phyloP scores from a whole-genome alignment of 2,329 filamentous ascomycete species.

The Pseudopithomyces chartarum region DNA sequence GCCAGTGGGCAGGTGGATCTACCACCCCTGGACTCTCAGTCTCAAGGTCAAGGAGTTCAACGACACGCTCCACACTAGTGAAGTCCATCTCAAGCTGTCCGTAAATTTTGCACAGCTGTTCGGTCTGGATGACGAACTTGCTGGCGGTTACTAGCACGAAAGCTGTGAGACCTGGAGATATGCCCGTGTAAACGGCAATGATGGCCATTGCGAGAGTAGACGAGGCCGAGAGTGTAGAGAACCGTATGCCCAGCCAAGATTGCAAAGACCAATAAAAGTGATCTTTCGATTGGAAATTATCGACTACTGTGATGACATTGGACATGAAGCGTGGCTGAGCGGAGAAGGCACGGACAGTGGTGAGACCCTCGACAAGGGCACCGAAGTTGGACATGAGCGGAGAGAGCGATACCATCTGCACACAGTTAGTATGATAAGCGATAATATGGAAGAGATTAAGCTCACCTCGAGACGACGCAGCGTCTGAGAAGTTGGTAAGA shows the following conservation, averaged over 20 bases:
- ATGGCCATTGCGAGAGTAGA: slow-evolving; percentile 76
- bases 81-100: slow-evolving; percentile 91
- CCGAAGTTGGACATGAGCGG: slow-evolving; percentile 93
- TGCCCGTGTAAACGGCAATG: slow-evolving; percentile 74
- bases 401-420: slow-evolving; percentile 77
- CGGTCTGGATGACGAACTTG: slow-evolving; percentile 70
- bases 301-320: slow-evolving; percentile 78
- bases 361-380: slow-evolving; percentile 81
- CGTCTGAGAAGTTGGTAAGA: slow-evolving; percentile 82
- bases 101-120: slow-evolving; percentile 77
- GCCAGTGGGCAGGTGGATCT: slow-evolving; percentile 77
- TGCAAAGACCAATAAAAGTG: slow-evolving; percentile 93
- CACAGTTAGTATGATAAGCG: slow-evolving; percentile 11
- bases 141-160: slow-evolving; percentile 79
- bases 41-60: slow-evolving; percentile 79
- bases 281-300: slow-evolving; percentile 91
- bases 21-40: slow-evolving; percentile 72
- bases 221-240: slow-evolving; percentile 71
- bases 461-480: slow-evolving; percentile 73
- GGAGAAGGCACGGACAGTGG: slow-evolving; percentile 82
- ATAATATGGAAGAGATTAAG: background rate
- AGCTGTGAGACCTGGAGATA: slow-evolving; percentile 78
- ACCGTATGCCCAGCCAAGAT: slow-evolving; percentile 81
- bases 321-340: slow-evolving; percentile 80
- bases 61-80: slow-evolving; percentile 84